These are phyloP conservation scores for Dactylorhiza incarnata DNA, from an alignment of 106 monocot species.

Conservation along the genomic window DNA sequence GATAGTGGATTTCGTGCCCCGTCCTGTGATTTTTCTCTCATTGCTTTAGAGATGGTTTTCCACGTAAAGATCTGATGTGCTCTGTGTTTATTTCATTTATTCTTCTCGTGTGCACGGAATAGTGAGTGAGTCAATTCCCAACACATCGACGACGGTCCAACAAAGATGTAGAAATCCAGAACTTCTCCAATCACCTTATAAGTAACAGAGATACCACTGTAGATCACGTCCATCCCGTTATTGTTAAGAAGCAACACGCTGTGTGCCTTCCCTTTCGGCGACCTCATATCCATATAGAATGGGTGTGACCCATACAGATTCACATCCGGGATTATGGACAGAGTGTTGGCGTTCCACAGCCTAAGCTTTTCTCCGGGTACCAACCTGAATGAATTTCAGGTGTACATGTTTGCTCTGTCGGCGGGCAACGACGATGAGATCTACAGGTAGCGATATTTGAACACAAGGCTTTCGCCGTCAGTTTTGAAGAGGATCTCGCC, in stretches of 20 bases:
- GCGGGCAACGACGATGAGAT: conserved; percentile 30
- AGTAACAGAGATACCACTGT: conserved; percentile 29
- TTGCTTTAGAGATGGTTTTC: too few relatives aligned
- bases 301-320: conserved; percentile 75
- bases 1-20: too few relatives aligned
- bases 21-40: too few relatives aligned
- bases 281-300: conserved; percentile 65
- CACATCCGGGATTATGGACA: conserved; percentile 10
- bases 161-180: conserved; percentile 50
- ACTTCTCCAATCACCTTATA: conserved; percentile 59
- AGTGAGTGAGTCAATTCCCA: too few relatives aligned
- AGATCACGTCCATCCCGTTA: conserved; percentile 55
- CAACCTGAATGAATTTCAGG: conserved; percentile 34
- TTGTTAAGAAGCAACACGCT: conserved; percentile 51
- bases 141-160: conserved; percentile 34
- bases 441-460: conserved; percentile 43
- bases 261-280: conserved; percentile 18
- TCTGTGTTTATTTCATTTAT: too few relatives aligned
- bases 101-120: too few relatives aligned
- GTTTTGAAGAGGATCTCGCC: conserved; percentile 23
- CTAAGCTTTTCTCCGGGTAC: conserved; percentile 40
- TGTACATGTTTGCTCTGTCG: conserved; percentile 31
- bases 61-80: too few relatives aligned
- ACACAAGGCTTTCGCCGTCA: conserved; percentile 14
- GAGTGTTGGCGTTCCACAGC: conserved; percentile 57